A percentile compares a stretch with the other conserved stretches of the same genome.
Evolutionary conservation across 352 stramenopile genomes (phyloP).

Genomic region (Globisporangium paroecandrum): DNA sequence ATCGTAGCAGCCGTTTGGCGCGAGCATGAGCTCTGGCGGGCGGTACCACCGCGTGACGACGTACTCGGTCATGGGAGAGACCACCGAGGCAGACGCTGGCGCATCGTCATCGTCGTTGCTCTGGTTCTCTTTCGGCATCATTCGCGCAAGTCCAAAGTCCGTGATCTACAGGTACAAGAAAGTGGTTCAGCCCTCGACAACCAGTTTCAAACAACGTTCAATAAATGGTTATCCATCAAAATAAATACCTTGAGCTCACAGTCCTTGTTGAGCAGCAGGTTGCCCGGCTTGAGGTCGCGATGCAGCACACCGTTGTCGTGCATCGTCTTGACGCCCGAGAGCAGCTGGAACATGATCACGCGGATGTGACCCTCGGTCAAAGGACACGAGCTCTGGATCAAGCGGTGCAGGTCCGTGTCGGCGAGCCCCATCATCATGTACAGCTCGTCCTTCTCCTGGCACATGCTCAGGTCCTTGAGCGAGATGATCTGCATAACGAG

Average conservation of each 20-base stretch:
- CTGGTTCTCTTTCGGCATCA: slow-evolving; percentile 57
- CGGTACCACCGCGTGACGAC: slow-evolving; percentile 90
- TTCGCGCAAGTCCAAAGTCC: slow-evolving; percentile 92
- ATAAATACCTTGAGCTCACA: slow-evolving; percentile 79
- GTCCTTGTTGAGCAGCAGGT: slow-evolving; percentile 90
- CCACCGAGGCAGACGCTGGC: slow-evolving; percentile 16
- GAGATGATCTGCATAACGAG: slow-evolving; percentile 73
- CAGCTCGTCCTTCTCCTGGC: slow-evolving; percentile 91
- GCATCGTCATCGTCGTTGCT: slow-evolving; percentile 22
- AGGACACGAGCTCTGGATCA: slow-evolving; percentile 88
- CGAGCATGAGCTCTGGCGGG: slow-evolving; percentile 91
- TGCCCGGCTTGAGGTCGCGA: slow-evolving; percentile 93
- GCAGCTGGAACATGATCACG: slow-evolving; percentile 85
- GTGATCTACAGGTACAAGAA: slow-evolving; percentile 54
- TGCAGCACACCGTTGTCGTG: slow-evolving; percentile 93
- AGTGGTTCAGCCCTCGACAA: neutral
- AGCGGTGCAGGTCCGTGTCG: slow-evolving; percentile 90
- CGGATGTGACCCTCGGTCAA: slow-evolving; percentile 77
- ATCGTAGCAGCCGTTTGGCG: slow-evolving; percentile 87
- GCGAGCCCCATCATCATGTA: slow-evolving; percentile 97
- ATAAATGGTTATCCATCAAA: too few relatives aligned
- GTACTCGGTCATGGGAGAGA: slow-evolving; percentile 89
- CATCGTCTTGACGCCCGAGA: slow-evolving; percentile 88
- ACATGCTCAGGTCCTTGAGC: slow-evolving; percentile 87
- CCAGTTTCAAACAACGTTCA: too few relatives aligned